Base-by-base conservation (phyloP, 1,284 basidiomycete genomes). In the Trichosporon sp. region DNA sequence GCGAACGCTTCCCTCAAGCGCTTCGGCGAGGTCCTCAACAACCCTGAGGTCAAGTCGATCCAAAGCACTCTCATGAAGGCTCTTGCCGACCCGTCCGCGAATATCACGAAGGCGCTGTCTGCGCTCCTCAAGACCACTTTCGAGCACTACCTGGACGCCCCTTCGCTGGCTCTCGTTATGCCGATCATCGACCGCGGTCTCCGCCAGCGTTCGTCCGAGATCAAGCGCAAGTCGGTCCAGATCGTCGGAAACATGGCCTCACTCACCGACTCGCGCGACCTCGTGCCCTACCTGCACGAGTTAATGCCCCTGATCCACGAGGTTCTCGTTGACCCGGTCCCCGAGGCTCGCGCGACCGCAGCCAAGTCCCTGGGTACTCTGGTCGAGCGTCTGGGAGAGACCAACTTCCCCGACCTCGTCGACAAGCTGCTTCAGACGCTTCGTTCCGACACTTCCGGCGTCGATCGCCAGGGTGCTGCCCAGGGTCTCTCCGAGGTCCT, bases 101-200 rank as follows among this genome's bases (percentile, higher is more conserved):
- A 95, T 82, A 99, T 93, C 6, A 86, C 90, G 9, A 87, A 84
- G 65, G 96, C 95, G 0, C 83, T 99, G 62, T 82, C 88, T 27
- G 85, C 89, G 0, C 83, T 99, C 36, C 84, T 99, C 66, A 92
- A 93, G 79, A 98, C 92, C 9, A 93, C 92, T 7, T 99, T 99
- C 81, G 91, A 94, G 81, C 96, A 99, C 78, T 98, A 97, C 75
- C 95, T 99, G 71, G 96, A 99, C 73, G 91, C 95, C 58, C 96
- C 96, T 0, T 99, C 96, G 3, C 83, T 99, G n/a, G 96, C 96
- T 19, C 82, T 99, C 72, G 92, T 99, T 62, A 88, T 99, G 67
- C 96, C 96, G 2, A 96, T 99, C 74, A 85, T 99, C 64, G 95
- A 98, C 73, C 86, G 95, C 61, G 96, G 96, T 62, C 83, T 99